Conservation (phyloP, 768 basidiomycete genomes). For the Saitozyma podzolica region DNA sequence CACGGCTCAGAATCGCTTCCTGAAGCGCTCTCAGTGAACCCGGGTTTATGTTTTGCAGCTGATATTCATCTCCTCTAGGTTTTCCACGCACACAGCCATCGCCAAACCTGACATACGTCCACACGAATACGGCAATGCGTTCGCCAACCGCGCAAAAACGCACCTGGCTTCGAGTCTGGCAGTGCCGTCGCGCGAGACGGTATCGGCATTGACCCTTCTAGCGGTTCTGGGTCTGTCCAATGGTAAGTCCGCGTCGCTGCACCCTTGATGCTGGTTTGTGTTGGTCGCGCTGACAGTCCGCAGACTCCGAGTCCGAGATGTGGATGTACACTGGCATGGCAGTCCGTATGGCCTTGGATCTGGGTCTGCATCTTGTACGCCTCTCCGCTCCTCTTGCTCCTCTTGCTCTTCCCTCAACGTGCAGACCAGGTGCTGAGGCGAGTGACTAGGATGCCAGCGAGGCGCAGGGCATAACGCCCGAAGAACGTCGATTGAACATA, state of each 20-base stretch:
- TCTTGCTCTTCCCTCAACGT: no score
- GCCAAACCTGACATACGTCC: not conserved
- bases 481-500: no score
- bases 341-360: slow-evolving; percentile 22
- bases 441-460: no score
- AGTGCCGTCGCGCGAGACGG: slow-evolving; percentile 10
- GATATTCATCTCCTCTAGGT: slow-evolving; percentile 1
- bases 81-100: slow-evolving; percentile 13
- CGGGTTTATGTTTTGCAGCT: not conserved
- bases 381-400: not conserved
- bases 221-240: slow-evolving; percentile 9
- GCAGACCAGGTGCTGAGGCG: no score
- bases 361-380: slow-evolving; percentile 15
- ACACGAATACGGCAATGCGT: slow-evolving; percentile 11
- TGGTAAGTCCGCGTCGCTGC: not conserved
- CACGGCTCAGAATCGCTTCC: no score
- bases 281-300: not conserved
- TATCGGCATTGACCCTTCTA: slow-evolving; percentile 13
- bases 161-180: slow-evolving; percentile 14
- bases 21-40: no score
- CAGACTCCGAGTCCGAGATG: slow-evolving; percentile 13
- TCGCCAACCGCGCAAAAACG: slow-evolving; percentile 16
- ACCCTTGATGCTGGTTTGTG: not conserved
- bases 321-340: slow-evolving; percentile 21
- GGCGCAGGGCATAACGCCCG: no score